phyloP scores from a whole-genome alignment of 2,329 filamentous ascomycete genomes.

The Reticulascus tulasneorum region DNA sequence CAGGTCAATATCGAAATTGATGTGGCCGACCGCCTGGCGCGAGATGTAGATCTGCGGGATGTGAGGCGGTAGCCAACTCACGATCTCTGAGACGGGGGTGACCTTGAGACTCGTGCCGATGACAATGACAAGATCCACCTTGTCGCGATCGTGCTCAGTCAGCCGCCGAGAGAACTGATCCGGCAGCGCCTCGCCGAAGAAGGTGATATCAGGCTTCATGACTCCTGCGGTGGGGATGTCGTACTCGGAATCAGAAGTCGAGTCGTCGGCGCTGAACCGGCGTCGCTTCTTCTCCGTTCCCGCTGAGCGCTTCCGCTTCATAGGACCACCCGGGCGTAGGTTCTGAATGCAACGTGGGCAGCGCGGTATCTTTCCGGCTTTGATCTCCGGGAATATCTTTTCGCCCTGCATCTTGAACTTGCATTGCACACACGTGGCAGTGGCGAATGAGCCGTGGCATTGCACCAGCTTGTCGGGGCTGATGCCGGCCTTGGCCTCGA shows the following conservation, averaged over 20 bases:
- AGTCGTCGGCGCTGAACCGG: conserved; percentile 30
- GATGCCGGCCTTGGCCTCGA: conserved; percentile 85
- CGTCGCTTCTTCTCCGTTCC: conserved; percentile 34
- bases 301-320: conserved; percentile 37
- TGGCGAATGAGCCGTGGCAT: conserved; percentile 94
- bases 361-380: conserved; percentile 68
- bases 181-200: conserved; percentile 90
- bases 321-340: conserved; percentile 31
- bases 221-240: conserved; percentile 66
- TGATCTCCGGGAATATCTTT: conserved; percentile 74
- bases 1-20: conserved; percentile 94
- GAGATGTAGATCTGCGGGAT: conserved; percentile 91
- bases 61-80: conserved; percentile 70
- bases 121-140: conserved; percentile 86
- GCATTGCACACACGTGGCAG: conserved; percentile 84
- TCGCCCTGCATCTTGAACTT: conserved; percentile 69
- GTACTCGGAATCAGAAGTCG: conserved; percentile 42
- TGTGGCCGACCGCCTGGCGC: conserved; percentile 76
- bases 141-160: conserved; percentile 73
- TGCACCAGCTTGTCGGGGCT: conserved; percentile 79
- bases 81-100: conserved; percentile 88
- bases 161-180: conserved; percentile 78
- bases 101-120: conserved; percentile 97
- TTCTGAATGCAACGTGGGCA: conserved; percentile 67
- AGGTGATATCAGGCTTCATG: conserved; percentile 98